Evolutionary conservation across 441 rosid genomes (phyloP).

Genomic region (Populus hybrid): DNA sequence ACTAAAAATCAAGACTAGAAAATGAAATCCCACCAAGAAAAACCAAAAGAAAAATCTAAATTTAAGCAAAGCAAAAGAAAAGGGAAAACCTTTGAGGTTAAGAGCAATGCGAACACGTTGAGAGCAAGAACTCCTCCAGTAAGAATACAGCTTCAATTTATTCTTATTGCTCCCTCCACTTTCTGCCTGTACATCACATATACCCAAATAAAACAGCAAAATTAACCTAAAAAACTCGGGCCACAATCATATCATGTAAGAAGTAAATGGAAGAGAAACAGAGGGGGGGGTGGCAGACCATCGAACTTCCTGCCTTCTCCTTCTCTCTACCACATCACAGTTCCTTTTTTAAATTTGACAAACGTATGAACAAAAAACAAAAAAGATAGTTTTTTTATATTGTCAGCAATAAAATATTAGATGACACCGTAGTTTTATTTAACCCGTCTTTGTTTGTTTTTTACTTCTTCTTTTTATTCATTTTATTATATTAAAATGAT

Average conservation of each 20-base stretch:
- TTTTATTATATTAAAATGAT: no score
- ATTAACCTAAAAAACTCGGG: neutral
- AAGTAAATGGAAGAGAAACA: neutral
- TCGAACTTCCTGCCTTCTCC: neutral
- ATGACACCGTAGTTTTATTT: no score
- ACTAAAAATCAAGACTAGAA: neutral
- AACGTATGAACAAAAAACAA: neutral
- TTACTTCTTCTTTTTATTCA: no score
- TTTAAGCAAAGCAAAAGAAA: neutral
- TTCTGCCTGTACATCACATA: slow-evolving; percentile 6
- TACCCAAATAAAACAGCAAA: neutral
- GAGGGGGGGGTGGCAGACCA: neutral
- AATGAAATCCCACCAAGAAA: neutral
- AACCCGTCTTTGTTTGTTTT: no score
- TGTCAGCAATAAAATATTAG: no score
- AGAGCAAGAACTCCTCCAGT: slow-evolving; percentile 49
- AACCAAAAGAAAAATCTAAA: neutral
- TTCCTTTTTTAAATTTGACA: no score
- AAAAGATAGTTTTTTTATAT: no score
- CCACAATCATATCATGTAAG: neutral
- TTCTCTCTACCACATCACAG: neutral
- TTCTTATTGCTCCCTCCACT: neutral
- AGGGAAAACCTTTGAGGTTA: slow-evolving; percentile 40
- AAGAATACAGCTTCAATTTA: slow-evolving; percentile 43
- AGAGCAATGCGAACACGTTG: slow-evolving; percentile 49